Evolutionary conservation across 345 rosid genomes (phyloP).

Genomic region (Dimocarpus longan): DNA sequence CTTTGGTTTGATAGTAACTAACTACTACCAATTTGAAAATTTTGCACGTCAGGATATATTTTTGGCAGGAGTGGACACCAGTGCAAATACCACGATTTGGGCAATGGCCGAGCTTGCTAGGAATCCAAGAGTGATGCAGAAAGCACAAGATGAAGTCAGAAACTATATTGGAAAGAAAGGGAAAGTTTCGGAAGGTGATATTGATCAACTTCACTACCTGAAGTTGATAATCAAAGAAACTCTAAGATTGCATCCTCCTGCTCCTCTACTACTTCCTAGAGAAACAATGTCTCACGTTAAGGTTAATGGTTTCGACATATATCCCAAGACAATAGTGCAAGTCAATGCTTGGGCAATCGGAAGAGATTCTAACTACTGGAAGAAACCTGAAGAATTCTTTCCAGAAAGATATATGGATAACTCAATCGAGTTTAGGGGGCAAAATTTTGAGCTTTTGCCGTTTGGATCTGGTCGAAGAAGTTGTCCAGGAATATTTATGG

Average conservation of each 20-base stretch:
- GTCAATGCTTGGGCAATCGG: constrained; percentile 47
- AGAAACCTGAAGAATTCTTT: constrained; percentile 36
- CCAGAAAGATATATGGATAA: constrained; percentile 41
- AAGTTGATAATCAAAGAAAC: constrained; percentile 48
- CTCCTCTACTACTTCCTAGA: constrained; percentile 40
- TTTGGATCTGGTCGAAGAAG: constrained; percentile 38
- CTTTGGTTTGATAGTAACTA: no score
- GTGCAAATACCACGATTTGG: constrained; percentile 32
- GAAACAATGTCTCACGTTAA: constrained; percentile 33
- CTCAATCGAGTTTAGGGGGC: constrained; percentile 38
- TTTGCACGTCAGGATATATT: constrained; percentile 18
- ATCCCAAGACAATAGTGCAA: constrained; percentile 36
- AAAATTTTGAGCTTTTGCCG: constrained; percentile 27
- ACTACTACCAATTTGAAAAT: no score
- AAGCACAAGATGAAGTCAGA: constrained; percentile 43
- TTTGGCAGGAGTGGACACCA: constrained; percentile 34
- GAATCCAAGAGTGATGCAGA: constrained; percentile 43
- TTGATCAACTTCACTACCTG: constrained; percentile 33
- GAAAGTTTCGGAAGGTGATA: constrained; percentile 22
- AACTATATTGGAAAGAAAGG: constrained; percentile 24
- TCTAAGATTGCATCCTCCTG: constrained; percentile 41
- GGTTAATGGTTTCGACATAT: constrained; percentile 32
- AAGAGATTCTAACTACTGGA: constrained; percentile 33
- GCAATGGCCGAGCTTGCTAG: constrained; percentile 44
- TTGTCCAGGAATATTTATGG: constrained; percentile 40